phyloP scores from a whole-genome alignment of 768 basidiomycete species.

The Serendipita sp. region DNA sequence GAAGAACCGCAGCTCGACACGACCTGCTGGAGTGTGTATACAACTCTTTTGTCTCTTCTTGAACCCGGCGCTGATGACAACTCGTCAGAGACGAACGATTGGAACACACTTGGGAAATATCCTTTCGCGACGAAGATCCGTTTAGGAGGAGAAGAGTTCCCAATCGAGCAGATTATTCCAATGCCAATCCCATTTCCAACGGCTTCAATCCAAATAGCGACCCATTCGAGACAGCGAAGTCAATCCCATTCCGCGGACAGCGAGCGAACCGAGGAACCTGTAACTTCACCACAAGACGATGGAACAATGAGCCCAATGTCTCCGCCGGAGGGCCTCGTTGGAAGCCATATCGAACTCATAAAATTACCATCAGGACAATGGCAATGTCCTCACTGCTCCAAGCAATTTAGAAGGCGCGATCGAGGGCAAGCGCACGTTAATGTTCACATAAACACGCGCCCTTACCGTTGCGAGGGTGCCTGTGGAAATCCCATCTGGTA shows the following conservation, averaged over 20 bases:
- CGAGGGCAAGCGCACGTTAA: constrained; percentile 2
- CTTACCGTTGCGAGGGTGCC: not conserved
- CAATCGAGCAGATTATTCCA: not conserved
- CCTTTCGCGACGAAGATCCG: constrained; percentile 1
- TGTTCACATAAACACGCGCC: constrained; percentile 5
- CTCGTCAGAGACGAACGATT: not conserved
- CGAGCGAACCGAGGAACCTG: not conserved
- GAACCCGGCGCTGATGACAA: not conserved
- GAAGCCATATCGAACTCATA: not conserved
- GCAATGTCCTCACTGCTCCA: constrained; percentile 5
- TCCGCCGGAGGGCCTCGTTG: not conserved
- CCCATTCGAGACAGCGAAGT: not conserved
- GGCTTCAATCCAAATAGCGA: no score
- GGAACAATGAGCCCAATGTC: no score
- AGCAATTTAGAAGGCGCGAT: not conserved
- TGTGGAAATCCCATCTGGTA: constrained; percentile 4
- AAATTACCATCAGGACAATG: constrained; percentile 2
- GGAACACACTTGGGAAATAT: constrained; percentile 2
- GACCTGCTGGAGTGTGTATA: no score
- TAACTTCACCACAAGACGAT: not conserved
- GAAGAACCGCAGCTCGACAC: no score
- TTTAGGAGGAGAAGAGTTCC: not conserved
- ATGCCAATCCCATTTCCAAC: no score
- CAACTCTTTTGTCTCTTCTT: no score
- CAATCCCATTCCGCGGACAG: not conserved